A percentile compares a stretch with the other conserved stretches of the same genome.
phyloP scores from a whole-genome alignment of 495 filamentous ascomycete species.

The Neurospora intermedia region DNA sequence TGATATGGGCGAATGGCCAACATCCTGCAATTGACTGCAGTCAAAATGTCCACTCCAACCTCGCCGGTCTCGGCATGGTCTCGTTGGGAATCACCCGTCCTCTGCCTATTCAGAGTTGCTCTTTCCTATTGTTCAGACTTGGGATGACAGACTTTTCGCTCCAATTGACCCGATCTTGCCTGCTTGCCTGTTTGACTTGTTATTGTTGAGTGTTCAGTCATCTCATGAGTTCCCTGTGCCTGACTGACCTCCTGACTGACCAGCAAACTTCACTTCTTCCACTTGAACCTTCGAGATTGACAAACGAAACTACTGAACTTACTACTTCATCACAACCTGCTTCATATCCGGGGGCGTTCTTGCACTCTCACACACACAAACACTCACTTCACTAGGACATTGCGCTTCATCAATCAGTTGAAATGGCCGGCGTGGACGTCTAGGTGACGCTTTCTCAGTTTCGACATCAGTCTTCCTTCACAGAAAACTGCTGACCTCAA shows the following conservation, averaged over 20 bases:
- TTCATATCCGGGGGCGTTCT: background rate
- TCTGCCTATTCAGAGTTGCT: background rate
- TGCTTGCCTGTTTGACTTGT: background rate
- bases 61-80: background rate
- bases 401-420: background rate
- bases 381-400: background rate
- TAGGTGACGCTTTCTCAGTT: background rate
- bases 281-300: background rate
- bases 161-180: background rate
- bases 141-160: background rate
- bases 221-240: background rate
- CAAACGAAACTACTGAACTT: background rate
- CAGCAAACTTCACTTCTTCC: background rate
- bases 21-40: background rate
- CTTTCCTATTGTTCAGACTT: background rate
- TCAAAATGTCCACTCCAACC: background rate
- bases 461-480: background rate
- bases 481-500: background rate
- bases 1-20: background rate
- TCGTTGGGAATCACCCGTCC: background rate
- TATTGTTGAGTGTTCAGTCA: background rate
- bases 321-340: background rate
- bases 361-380: background rate
- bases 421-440: background rate
- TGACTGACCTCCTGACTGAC: background rate